phyloP scores from a whole-genome alignment of 2,329 filamentous ascomycete genomes.

The Colletotrichum somersetense region DNA sequence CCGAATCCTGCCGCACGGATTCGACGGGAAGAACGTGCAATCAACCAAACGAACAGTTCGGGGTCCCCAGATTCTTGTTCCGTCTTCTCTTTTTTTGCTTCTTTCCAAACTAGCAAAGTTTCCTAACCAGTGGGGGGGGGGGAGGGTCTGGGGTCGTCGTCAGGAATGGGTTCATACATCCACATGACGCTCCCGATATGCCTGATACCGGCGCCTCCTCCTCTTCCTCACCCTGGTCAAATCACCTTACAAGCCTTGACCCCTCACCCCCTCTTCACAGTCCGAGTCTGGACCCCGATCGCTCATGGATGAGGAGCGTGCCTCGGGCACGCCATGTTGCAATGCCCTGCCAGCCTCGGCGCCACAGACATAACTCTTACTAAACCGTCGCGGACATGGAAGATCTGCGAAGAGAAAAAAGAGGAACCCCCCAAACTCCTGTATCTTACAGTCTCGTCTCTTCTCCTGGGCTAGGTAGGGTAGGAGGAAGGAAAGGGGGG shows the following conservation, averaged over 20 bases:
- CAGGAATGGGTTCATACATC: background rate
- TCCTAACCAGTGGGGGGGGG: background rate
- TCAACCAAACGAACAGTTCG: constrained; percentile 12
- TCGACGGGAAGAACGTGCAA: background rate
- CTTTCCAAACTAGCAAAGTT: background rate
- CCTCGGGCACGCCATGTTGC: background rate
- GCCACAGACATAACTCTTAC: background rate
- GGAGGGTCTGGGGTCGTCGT: background rate
- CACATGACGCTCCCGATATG: background rate
- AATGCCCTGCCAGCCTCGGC: background rate
- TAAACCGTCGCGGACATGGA: background rate
- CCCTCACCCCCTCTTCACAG: too few species aligned
- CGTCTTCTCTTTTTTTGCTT: background rate
- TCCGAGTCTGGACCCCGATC: background rate
- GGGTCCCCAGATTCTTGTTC: constrained; percentile 28
- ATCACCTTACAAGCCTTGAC: background rate
- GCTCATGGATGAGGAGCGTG: background rate
- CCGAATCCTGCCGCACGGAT: background rate
- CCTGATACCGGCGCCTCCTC: background rate
- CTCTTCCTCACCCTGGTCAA: background rate
- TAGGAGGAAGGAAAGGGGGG: too few species aligned
- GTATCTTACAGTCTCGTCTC: too few species aligned
- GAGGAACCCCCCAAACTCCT: too few species aligned
- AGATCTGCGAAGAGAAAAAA: too few species aligned
- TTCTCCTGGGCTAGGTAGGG: too few species aligned